These are phyloP conservation scores for Solanum chiquidenum DNA, from an alignment of 257 asterid genomes.

Conservation along the genomic window DNA sequence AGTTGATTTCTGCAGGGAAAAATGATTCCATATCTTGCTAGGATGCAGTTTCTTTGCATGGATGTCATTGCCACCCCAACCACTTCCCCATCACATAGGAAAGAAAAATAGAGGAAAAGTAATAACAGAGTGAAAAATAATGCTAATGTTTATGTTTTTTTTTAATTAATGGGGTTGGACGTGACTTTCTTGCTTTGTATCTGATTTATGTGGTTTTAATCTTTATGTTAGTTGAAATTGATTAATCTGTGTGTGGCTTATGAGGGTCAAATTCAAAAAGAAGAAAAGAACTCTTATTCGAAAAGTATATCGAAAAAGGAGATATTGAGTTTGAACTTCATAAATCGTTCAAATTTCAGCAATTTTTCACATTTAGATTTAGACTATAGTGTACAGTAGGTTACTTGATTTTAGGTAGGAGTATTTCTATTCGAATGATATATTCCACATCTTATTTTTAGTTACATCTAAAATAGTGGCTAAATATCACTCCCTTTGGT, in stretches of 20 bases:
- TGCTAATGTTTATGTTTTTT: neutral
- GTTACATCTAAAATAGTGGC: neutral
- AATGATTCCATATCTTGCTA: neutral
- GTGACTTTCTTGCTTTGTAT: neutral
- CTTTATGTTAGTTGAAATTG: neutral
- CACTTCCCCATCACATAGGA: neutral
- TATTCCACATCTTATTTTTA: too few relatives aligned
- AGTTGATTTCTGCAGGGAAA: neutral
- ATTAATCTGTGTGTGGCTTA: neutral
- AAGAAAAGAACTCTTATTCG: neutral
- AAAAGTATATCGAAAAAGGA: neutral
- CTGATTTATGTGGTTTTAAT: neutral
- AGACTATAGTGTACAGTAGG: neutral
- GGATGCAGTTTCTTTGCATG: neutral
- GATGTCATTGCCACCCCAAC: neutral
- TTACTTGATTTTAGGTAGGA: neutral
- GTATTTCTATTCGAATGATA: too few relatives aligned
- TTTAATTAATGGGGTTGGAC: neutral
- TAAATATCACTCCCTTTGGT: neutral
- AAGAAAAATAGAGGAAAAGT: neutral
- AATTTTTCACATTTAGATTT: neutral
- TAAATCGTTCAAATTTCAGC: neutral
- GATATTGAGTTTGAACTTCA: neutral
- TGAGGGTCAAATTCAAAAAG: neutral
- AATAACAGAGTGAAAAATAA: neutral